These are phyloP conservation scores for Metschnikowia cerradonensis DNA, from an alignment of 805 yeast genomes.

Conservation along the genomic window DNA sequence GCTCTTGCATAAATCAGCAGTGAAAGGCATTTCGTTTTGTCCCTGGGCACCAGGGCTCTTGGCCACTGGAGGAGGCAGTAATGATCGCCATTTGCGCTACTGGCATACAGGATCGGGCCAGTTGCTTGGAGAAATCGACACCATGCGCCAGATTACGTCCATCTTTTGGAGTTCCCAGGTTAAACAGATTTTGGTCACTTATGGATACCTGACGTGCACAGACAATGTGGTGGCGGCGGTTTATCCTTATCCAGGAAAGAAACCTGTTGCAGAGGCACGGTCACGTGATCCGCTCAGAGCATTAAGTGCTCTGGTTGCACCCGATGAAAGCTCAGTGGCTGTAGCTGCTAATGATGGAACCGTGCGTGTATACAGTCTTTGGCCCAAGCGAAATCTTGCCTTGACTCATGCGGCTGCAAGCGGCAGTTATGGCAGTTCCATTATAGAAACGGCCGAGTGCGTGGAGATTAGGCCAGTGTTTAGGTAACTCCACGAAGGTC, in stretches of 20 bases:
- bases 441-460: constrained; percentile 59
- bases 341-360: constrained; percentile 79
- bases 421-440: constrained; percentile 52
- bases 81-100: constrained; percentile 73
- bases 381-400: constrained; percentile 44
- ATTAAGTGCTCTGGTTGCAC: constrained; percentile 63
- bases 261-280: constrained; percentile 44
- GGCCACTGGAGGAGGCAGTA: constrained; percentile 90
- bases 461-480: constrained; percentile 22
- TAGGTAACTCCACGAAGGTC: neutral
- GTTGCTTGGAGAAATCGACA: constrained; percentile 49
- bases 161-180: constrained; percentile 66
- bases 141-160: constrained; percentile 76
- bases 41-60: constrained; percentile 81
- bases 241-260: constrained; percentile 66
- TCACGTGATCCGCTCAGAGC: constrained; percentile 50
- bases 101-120: constrained; percentile 88
- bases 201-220: constrained; percentile 62
- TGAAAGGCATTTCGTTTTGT: constrained; percentile 84
- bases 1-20: constrained; percentile 77
- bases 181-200: constrained; percentile 71
- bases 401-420: constrained; percentile 27
- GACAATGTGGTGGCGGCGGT: constrained; percentile 48
- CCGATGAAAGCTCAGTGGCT: constrained; percentile 58
- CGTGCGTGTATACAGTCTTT: constrained; percentile 66